These are phyloP conservation scores for Viridothelium virens DNA, from an alignment of 495 filamentous ascomycete genomes.

Conservation along the genomic window DNA sequence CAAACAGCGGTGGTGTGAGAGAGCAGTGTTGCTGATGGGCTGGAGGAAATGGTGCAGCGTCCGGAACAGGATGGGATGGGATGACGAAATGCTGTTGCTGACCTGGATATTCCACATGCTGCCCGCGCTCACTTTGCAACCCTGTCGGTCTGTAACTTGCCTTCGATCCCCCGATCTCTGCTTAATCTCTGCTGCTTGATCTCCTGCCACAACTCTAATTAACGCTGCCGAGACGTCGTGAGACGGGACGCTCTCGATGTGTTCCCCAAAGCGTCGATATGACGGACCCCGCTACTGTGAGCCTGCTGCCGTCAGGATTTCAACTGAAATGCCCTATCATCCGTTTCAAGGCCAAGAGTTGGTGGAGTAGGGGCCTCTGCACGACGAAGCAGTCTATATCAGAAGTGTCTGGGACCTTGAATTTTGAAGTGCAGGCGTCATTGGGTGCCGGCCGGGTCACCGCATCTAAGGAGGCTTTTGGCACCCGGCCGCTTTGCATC, in stretches of 20 bases:
- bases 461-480: neutral
- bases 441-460: neutral
- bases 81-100: neutral
- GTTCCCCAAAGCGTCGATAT: too few relatives aligned
- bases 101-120: conserved; percentile 8
- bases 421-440: neutral
- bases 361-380: neutral
- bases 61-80: neutral
- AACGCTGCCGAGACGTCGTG: neutral
- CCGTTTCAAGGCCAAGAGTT: neutral
- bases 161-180: neutral
- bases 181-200: neutral
- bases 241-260: too few relatives aligned
- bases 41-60: neutral
- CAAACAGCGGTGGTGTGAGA: too few relatives aligned
- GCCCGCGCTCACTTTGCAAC: neutral
- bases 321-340: neutral
- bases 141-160: neutral
- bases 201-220: neutral
- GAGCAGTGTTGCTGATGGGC: neutral
- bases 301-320: neutral
- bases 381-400: neutral
- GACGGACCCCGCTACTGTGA: too few relatives aligned
- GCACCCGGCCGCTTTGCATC: neutral
- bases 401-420: neutral